phyloP scores from a whole-genome alignment of 306 rosid genomes.

The Gleditsia sinensis region DNA sequence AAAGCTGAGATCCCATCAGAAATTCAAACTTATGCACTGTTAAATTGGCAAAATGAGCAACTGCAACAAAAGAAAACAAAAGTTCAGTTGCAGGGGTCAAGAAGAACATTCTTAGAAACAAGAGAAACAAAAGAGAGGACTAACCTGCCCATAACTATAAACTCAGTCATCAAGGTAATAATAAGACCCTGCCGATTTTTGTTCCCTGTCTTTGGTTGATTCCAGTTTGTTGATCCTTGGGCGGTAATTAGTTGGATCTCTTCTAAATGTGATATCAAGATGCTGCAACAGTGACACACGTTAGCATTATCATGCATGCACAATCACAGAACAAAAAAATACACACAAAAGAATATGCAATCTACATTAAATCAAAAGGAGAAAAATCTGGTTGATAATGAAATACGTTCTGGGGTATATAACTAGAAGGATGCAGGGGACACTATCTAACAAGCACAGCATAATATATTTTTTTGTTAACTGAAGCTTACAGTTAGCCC shows the following conservation, averaged over 20 bases:
- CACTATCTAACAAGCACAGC: background rate
- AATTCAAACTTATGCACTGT: constrained; percentile 28
- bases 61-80: constrained; percentile 31
- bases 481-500: background rate
- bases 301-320: background rate
- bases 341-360: background rate
- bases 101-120: background rate
- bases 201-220: constrained; percentile 92
- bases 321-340: background rate
- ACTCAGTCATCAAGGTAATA: constrained; percentile 89
- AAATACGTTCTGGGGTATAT: background rate
- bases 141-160: constrained; percentile 32
- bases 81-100: background rate
- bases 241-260: constrained; percentile 92
- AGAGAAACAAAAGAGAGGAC: constrained; percentile 17
- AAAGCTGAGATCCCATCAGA: constrained; percentile 32
- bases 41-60: constrained; percentile 30
- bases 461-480: background rate
- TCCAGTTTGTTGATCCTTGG: constrained; percentile 92
- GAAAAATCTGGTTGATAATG: background rate
- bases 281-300: constrained; percentile 60
- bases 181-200: constrained; percentile 87
- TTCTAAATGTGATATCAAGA: constrained; percentile 90
- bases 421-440: background rate
- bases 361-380: background rate